Conservation (phyloP, 805 yeast species). For the Priceomyces medius region DNA sequence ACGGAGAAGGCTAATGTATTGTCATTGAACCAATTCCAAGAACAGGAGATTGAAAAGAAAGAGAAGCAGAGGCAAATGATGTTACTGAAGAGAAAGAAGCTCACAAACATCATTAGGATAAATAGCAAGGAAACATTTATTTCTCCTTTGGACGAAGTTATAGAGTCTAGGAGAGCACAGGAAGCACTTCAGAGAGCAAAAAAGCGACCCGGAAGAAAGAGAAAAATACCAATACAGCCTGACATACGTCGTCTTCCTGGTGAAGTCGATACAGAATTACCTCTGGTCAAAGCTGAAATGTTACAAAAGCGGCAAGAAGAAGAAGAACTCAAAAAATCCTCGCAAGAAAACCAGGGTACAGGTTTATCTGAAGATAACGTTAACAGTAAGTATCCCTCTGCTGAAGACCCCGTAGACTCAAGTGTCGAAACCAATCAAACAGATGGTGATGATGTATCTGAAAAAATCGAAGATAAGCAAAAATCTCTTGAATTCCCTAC, state of each 20-base stretch:
- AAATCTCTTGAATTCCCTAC: too few relatives aligned
- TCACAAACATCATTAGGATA: constrained; percentile 59
- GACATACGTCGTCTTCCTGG: constrained; percentile 30
- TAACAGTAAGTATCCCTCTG: too few relatives aligned
- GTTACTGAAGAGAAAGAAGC: constrained; percentile 59
- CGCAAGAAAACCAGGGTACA: too few relatives aligned
- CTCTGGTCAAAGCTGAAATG: constrained; percentile 27
- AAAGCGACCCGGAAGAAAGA: constrained; percentile 46
- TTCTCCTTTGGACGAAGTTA: constrained; percentile 64
- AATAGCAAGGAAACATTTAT: constrained; percentile 48
- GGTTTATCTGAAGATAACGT: too few relatives aligned
- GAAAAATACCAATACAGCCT: constrained; percentile 23
- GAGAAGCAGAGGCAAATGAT: constrained; percentile 72
- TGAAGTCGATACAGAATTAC: constrained; percentile 23
- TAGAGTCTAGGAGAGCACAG: constrained; percentile 41
- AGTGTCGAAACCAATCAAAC: too few relatives aligned
- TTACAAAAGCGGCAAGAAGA: constrained; percentile 22
- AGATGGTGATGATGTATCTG: too few relatives aligned
- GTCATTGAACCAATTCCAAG: constrained; percentile 74
- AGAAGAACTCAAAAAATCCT: too few relatives aligned
- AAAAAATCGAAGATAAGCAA: too few relatives aligned
- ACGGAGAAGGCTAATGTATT: constrained; percentile 77
- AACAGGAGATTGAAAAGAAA: constrained; percentile 80
- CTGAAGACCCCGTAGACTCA: too few relatives aligned
- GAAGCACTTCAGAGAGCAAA: constrained; percentile 39